Percentiles rank a stretch among this genome's conserved stretches.
phyloP scores from a whole-genome alignment of 768 basidiomycete species.

The Leucosporidium creatinivorum region DNA sequence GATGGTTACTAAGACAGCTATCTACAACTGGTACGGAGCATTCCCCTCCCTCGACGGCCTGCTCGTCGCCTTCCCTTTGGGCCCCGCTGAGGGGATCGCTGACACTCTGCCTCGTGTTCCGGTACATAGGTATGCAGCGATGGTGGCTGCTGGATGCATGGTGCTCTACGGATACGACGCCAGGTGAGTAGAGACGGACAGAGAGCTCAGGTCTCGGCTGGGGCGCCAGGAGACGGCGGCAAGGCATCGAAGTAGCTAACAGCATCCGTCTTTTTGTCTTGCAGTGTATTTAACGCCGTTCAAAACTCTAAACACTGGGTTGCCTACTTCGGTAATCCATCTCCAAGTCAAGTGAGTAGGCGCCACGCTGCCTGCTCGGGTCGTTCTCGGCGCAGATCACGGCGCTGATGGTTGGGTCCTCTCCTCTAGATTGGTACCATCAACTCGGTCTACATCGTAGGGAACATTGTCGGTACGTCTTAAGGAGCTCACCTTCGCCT shows the following conservation, averaged over 20 bases:
- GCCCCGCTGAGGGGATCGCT: too few relatives aligned
- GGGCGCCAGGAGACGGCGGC: too few relatives aligned
- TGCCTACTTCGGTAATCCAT: not conserved
- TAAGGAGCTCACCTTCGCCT: not conserved
- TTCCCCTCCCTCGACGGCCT: too few relatives aligned
- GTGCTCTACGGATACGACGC: not conserved
- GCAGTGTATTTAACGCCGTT: not conserved
- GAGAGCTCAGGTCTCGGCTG: too few relatives aligned
- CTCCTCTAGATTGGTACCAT: not conserved
- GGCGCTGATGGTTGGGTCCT: too few relatives aligned
- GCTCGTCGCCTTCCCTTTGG: too few relatives aligned
- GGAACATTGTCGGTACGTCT: not conserved
- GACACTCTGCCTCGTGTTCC: too few relatives aligned
- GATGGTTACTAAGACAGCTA: too few relatives aligned
- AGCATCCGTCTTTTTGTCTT: not conserved
- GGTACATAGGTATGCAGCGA: not conserved
- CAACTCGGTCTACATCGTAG: slow-evolving; percentile 3
- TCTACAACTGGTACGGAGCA: too few relatives aligned
- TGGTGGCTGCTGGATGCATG: not conserved
- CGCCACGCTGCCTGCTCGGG: too few relatives aligned
- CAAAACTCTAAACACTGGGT: not conserved
- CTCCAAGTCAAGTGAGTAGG: not conserved
- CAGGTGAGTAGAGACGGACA: not conserved
- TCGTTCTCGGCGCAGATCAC: too few relatives aligned
- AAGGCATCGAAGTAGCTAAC: not conserved